phyloP scores from a whole-genome alignment of 139 green algal species.

The Pedinophyceae sp. region DNA sequence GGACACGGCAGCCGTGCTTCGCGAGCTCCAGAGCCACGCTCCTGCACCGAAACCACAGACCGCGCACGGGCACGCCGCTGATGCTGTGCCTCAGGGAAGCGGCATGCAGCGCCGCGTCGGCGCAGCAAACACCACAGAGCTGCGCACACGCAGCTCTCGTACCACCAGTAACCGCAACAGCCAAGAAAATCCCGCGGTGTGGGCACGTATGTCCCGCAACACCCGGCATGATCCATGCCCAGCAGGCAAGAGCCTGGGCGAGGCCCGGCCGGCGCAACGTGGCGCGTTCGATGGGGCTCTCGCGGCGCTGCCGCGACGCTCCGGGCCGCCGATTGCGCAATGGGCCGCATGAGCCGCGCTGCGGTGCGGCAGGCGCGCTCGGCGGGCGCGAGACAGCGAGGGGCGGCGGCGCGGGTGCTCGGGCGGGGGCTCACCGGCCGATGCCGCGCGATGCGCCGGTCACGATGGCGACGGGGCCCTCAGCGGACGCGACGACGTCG shows the following conservation, averaged over 20 bases:
- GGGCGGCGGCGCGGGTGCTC: not conserved
- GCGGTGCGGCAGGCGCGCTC: not conserved
- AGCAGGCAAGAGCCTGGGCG: not conserved
- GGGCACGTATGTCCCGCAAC: no score
- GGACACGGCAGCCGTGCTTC: constrained; percentile 26
- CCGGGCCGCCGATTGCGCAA: no score
- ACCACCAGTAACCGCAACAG: constrained; percentile 4
- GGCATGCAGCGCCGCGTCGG: no score
- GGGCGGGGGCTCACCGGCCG: constrained; percentile 34
- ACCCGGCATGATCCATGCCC: no score
- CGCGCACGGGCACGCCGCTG: not conserved
- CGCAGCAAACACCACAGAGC: not conserved
- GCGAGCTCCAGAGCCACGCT: not conserved
- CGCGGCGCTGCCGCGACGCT: no score
- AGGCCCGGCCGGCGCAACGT: constrained; percentile 9
- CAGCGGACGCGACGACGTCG: no score
- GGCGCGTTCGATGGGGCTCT: no score
- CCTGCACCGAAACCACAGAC: not conserved
- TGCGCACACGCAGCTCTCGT: not conserved
- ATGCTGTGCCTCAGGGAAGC: no score
- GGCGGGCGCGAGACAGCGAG: not conserved
- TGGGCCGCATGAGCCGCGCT: not conserved
- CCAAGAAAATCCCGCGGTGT: not conserved
- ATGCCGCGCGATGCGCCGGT: constrained; percentile 88
- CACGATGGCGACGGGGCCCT: constrained; percentile 34